Base-by-base conservation (phyloP, 805 yeast species). In the Candida ficus region DNA sequence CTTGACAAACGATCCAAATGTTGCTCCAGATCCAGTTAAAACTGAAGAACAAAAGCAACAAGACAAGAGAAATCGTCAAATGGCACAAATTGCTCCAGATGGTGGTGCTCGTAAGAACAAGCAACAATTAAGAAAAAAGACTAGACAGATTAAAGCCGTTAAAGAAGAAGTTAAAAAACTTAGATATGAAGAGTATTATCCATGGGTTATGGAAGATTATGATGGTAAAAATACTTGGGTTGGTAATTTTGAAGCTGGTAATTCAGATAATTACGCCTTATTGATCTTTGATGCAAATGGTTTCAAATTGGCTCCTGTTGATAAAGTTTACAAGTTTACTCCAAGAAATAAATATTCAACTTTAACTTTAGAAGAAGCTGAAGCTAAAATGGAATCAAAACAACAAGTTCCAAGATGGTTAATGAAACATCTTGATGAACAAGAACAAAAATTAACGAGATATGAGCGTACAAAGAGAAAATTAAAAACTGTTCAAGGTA, bases 181-280 rank as follows among this genome's bases (percentile, higher is more conserved):
- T 47, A 73, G 98, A 57, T 93, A 91, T 58, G 99, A 93, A 64
- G 99, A 93, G 64, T 87, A 83, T 60, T 91, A 86, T 54, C 99
- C 99, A 0, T 93, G 99, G 99, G 95, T 93, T 14, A 68, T 93
- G 71, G 99, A 93, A 65, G 99, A 93, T 64, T 91, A 85, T 60
- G 96, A 89, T 56, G 96, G 95, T 34, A 74, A 77, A 45, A 91
- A 93, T 58, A 91, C 95, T 0, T 93, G 87, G 84, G 97, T 90
- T 16, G 96, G 98, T 28, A 84, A 82, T 52, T 93, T 87, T 64
- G 99, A 93, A 66, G 98, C 97, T 2, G 83, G 82, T 26, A 75
- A 76, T 39, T 76, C 89, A 16, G 96, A 88, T 49, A 71, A 85
- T n/a, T 87, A 86, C 48, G 95, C 87, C 9, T 66, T 91, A 35